Base-by-base conservation (phyloP, 2,329 filamentous ascomycete genomes). In the Anthostomella pinea region DNA sequence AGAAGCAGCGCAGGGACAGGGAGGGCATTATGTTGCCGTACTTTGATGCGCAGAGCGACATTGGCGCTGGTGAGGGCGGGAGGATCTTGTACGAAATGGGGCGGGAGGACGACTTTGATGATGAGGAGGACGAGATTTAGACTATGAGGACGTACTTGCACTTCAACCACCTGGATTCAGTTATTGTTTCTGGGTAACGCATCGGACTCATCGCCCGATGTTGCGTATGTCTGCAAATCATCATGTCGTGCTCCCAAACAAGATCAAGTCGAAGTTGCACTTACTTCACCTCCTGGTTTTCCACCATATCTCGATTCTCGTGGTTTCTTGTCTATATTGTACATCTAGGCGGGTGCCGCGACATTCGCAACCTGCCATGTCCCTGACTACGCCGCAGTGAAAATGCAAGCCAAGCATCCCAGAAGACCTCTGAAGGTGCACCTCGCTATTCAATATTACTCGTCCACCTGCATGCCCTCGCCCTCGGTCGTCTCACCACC, bases 41-140 rank as follows among this genome's bases (percentile, higher is more conserved):
- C 61, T 96, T 94, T 64, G 93, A 98, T 68, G 93, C 93, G 16
- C 93, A 98, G 72, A 87, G 81, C 35, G 84, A 83, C 30, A 75
- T 81, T 33, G 83, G 81, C 1, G 75, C 79, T 1, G 90, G 90
- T 0, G 88, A 95, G 54, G 91, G 93, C 4, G 93, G 93, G 0
- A 76, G 91, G 43, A 98, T 98, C 48, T 59, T 98, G 55, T 98
- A 98, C 60, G 91, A 97, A 52, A 95, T 97, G 86, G 91, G 90
- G 2, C 78, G 81, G 45, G 93, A 97, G 67, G 93, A 98, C 63
- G 89, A 97, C 60, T 97, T 96, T 66, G 90, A 95, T 52, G 90
- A 95, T 41, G 89, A 95, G 57, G 89, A 61, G 35, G 58, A 61
- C 29, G 58, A 61, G 39, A 61, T 61, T 51, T 61, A 48, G 35